A percentile compares a stretch with the other conserved stretches of the same genome.
phyloP scores from a whole-genome alignment of 169 alveolate genomes.

The Cryptosporidium viatorum region DNA sequence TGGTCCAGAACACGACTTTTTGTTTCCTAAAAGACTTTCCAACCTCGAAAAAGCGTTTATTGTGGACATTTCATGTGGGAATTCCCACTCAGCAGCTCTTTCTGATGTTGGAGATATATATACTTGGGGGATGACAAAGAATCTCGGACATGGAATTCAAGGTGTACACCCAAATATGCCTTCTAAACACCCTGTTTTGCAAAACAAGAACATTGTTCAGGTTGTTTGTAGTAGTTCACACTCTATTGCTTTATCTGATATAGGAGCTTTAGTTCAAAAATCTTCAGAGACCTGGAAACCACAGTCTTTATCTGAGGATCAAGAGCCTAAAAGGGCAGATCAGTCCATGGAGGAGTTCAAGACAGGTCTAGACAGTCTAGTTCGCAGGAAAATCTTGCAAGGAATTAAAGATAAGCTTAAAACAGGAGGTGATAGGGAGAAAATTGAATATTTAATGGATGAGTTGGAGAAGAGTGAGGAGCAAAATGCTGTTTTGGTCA shows the following conservation, averaged over 20 bases:
- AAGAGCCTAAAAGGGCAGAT: not conserved
- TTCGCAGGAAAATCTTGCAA: conserved; percentile 2
- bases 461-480: conserved; percentile 45
- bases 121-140: conserved; percentile 66
- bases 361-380: not conserved
- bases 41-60: conserved; percentile 57
- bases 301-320: not conserved
- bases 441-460: conserved; percentile 27
- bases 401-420: conserved; percentile 19
- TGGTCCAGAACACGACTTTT: conserved; percentile 71
- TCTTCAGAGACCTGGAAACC: not conserved
- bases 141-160: conserved; percentile 64
- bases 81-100: conserved; percentile 75
- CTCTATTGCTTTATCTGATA: conserved; percentile 65
- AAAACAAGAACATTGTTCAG: conserved; percentile 63
- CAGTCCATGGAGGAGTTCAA: conserved; percentile 7
- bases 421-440: conserved; percentile 11
- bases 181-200: conserved; percentile 57
- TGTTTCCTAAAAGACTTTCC: conserved; percentile 69
- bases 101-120: conserved; percentile 72
- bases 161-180: conserved; percentile 51
- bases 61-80: conserved; percentile 76
- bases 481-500: conserved; percentile 28
- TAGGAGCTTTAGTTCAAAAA: conserved; percentile 14
- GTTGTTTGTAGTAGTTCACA: conserved; percentile 54